Evolutionary conservation across 2,329 filamentous ascomycete species (phyloP).

Genomic region (Stachybotrys chlorohalonatus): DNA sequence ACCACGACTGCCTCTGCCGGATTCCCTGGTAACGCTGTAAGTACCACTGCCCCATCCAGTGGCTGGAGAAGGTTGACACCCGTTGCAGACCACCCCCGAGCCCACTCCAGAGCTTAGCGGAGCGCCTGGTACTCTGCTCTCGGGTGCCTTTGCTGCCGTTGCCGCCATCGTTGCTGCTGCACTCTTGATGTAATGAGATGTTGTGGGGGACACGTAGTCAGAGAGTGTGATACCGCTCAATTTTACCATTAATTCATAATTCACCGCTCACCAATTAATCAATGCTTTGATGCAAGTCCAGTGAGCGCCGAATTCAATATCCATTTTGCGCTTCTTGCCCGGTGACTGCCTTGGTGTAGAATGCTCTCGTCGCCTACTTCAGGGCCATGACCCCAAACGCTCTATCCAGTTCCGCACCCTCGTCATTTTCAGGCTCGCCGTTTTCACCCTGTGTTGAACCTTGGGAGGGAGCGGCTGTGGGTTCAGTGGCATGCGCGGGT

Average conservation of each 20-base stretch:
- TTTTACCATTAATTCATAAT: neutral
- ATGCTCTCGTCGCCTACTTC: conserved; percentile 9
- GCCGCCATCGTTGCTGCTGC: conserved; percentile 1
- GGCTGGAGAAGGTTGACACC: neutral
- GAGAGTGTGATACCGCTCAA: neutral
- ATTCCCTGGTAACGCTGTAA: neutral
- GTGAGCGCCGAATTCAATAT: neutral
- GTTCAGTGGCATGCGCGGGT: conserved; percentile 15
- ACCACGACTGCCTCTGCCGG: neutral
- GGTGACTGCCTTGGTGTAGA: too few relatives aligned
- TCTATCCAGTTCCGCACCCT: conserved; percentile 48
- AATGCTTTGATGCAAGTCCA: neutral
- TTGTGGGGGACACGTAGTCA: neutral
- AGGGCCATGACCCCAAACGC: conserved; percentile 43
- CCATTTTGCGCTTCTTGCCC: neutral
- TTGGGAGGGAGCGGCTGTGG: conserved; percentile 1
- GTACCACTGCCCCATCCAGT: neutral
- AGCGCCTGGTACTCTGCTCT: neutral
- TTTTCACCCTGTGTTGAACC: conserved; percentile 2
- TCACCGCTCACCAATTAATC: too few relatives aligned
- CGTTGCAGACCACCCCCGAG: neutral
- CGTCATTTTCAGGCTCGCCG: conserved; percentile 29
- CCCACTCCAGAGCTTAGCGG: neutral
- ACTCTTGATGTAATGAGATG: conserved; percentile 8
- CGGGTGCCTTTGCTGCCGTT: neutral